Evolutionary conservation across 768 basidiomycete species (phyloP), one percentile per base, ranked within the genome.

Genomic region (Gautieria morchelliformis): DNA sequence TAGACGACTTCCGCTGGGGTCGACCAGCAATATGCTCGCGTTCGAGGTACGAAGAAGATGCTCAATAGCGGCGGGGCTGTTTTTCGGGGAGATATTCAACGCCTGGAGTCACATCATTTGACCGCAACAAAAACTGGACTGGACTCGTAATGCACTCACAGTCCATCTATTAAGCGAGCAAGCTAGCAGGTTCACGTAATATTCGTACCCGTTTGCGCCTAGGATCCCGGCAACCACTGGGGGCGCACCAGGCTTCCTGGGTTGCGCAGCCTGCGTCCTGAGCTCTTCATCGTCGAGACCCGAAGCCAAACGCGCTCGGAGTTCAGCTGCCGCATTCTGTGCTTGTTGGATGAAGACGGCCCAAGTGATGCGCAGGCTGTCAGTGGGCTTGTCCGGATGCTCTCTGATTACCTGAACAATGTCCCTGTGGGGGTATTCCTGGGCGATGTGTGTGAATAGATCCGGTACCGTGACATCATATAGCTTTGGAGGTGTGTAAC

Each of bases 91-190:
- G 17, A 56, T 56, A 45, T n/a, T 17, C 7, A 56, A 22, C 15
- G 52, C 46, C 54, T 56, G 22, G 46, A 53, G 37, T 14, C 19
- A 49, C 15, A 17, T 49, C 27, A 49, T 17, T 37, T 33, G 30
- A n/a, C 33, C 8, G 8, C 45, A 27, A 27, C 27, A 27, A 27
- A 27, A 2, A 11, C 6, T 17, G 10, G 37, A 40, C 19, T 17
- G n/a, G n/a, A 15, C 9, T 37, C 12, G 42, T 14, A 44, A n/a
- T 44, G n/a, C 11, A 52, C 54, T 17, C 17, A 56, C 54, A 8
- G 54, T 56, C 54, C 54, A 56, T 56, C 54, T 49, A 49, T 56
- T 56, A 35, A 56, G 27, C 24, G 41, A 5, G 35, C 44, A 45
- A 15, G 54, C 54, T 27, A 56, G 35, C n/a, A 56, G 7, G 32